Conservation (phyloP, 306 rosid species). For the Trifolium dubium region DNA sequence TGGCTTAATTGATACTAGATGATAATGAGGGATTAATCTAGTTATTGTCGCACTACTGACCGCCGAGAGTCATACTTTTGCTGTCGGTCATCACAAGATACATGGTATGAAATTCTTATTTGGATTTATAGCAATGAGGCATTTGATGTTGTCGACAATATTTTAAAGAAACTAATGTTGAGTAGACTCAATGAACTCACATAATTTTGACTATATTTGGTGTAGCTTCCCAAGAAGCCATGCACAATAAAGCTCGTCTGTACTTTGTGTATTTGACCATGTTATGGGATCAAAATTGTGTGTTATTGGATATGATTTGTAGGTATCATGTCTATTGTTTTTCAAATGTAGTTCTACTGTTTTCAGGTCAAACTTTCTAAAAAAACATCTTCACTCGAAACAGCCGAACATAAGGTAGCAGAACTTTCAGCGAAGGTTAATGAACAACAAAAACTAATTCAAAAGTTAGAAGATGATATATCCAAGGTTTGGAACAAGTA, state of each 20-base stretch:
- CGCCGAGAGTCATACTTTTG: no score
- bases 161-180: background rate
- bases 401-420: constrained; percentile 70
- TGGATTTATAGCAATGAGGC: constrained; percentile 29
- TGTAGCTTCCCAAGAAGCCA: constrained; percentile 23
- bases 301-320: constrained; percentile 4
- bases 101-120: no score
- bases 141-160: background rate
- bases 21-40: no score
- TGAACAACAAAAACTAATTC: constrained; percentile 85
- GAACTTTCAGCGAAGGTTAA: constrained; percentile 69
- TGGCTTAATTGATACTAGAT: no score
- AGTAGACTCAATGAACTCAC: constrained; percentile 16
- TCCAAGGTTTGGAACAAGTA: constrained; percentile 64
- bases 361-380: constrained; percentile 82
- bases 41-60: no score
- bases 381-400: constrained; percentile 70
- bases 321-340: constrained; percentile 34
- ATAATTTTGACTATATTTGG: constrained; percentile 25
- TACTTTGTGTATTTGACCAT: constrained; percentile 33
- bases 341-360: constrained; percentile 36
- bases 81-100: no score
- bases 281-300: constrained; percentile 20
- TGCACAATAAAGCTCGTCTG: background rate
- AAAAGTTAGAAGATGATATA: constrained; percentile 97